A percentile compares a stretch with the other conserved stretches of the same genome.
Evolutionary conservation across 192 early-diverging fungal species (phyloP).

Genomic region (Bifiguratus adelaidae): DNA sequence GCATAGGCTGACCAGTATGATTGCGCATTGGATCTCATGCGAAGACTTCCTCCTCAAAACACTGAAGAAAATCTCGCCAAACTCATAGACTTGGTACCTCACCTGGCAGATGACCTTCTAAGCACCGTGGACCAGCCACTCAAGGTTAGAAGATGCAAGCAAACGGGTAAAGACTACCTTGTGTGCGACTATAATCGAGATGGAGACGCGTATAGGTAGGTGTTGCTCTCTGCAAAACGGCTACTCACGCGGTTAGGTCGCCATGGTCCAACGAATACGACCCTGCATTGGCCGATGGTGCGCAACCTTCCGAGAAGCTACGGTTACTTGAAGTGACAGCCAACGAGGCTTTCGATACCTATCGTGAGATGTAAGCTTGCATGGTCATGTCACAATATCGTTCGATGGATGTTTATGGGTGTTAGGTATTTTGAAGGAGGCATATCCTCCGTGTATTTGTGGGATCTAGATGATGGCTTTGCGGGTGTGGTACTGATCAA

Average conservation of each 20-base stretch:
- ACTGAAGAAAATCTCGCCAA: slow-evolving; percentile 78
- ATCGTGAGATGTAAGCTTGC: slow-evolving; percentile 77
- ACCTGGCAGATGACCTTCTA: slow-evolving; percentile 84
- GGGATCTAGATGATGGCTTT: slow-evolving; percentile 79
- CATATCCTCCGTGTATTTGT: slow-evolving; percentile 93
- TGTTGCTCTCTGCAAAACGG: no score
- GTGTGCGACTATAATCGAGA: slow-evolving; percentile 96
- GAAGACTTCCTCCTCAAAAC: slow-evolving; percentile 89
- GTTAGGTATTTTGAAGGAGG: slow-evolving; percentile 84
- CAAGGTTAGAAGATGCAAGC: slow-evolving; percentile 54
- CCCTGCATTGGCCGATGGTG: slow-evolving; percentile 71
- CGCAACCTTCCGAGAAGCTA: slow-evolving; percentile 63
- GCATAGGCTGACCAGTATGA: slow-evolving; percentile 31
- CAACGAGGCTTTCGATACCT: slow-evolving; percentile 95
- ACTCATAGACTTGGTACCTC: slow-evolving; percentile 73
- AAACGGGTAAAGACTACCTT: slow-evolving; percentile 74
- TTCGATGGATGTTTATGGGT: not conserved
- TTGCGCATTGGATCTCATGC: slow-evolving; percentile 94
- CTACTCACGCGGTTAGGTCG: slow-evolving; percentile 43
- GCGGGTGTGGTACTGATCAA: slow-evolving; percentile 93
- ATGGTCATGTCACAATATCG: not conserved
- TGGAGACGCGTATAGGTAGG: slow-evolving; percentile 80
- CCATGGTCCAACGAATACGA: slow-evolving; percentile 97
- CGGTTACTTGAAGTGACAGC: slow-evolving; percentile 84
- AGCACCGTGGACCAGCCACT: slow-evolving; percentile 91